Evolutionary conservation across 805 yeast genomes (phyloP), one percentile per base, ranked within the genome.

Genomic region (Clavispora fructus): DNA sequence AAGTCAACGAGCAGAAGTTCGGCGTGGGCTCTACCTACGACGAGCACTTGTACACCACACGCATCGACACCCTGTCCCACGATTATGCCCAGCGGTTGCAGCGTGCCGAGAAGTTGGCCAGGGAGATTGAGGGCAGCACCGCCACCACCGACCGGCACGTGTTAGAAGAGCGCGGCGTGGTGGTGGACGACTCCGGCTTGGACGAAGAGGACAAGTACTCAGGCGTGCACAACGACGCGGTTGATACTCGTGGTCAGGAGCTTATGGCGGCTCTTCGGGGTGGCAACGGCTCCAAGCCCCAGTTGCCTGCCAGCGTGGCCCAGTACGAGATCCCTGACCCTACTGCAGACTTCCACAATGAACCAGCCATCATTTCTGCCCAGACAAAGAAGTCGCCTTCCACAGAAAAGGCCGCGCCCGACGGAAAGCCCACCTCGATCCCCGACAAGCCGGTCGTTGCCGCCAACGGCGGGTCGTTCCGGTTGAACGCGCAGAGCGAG

Each of bases 141-240:
- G 72, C 77, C 7, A 75, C 83, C 23, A 85, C 84, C 26, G 90
- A 87, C 60, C 68, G 79, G 27, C 98, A 94, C 62, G 52, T 91
- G 25, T 92, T 95, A 51, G 99, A 92, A 63, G 99, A 92, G 65
- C 81, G 99, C 63, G 96, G 96, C 25, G 51, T 81, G 13, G 58
- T 63, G 14, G 77, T 85, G 33, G 96, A 87, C 61, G 96, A 87
- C 59, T 79, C 86, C 49, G 96, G 95, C 14, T 54, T 87, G 55
- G 98, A 94, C 65, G 99, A 94, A 68, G 99, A 94, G 65, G 97
- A 91, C 64, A 87, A 87, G 65, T 94, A 91, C 61, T 89, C 97
- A 5, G 97, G 97, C 42, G 99, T 55, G 16, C 41, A 43, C 26
- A 46, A 43, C 19, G 57, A 49, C 13, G 30, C 35, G 7, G 46